These are phyloP conservation scores for Pterocarpus macrocarpus DNA, from an alignment of 306 rosid genomes.

Conservation along the genomic window DNA sequence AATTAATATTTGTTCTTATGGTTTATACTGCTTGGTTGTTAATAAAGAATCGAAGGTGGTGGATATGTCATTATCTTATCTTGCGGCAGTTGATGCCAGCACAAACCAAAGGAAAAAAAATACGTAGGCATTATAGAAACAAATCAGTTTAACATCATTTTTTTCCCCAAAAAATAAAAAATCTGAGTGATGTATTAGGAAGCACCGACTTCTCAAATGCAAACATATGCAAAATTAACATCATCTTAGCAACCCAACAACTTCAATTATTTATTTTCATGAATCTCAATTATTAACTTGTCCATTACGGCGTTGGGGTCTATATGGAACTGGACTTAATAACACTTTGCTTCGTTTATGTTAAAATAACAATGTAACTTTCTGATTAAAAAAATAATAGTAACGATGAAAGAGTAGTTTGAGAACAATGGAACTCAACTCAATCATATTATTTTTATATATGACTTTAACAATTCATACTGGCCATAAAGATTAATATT, in stretches of 20 bases:
- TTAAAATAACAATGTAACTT: not conserved
- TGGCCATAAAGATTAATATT: not conserved
- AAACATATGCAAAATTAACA: not conserved
- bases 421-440: not conserved
- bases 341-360: not conserved
- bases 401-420: not conserved
- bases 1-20: not conserved
- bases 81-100: not conserved
- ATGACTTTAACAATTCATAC: not conserved
- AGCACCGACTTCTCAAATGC: slow-evolving; percentile 32
- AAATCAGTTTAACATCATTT: not conserved
- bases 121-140: not conserved
- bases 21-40: not conserved
- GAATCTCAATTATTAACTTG: not conserved
- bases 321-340: slow-evolving; percentile 2
- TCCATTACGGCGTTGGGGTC: not conserved
- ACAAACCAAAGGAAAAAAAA: not conserved
- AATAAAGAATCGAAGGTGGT: slow-evolving; percentile 3
- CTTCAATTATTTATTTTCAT: slow-evolving; percentile 14
- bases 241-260: slow-evolving; percentile 25
- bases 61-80: slow-evolving; percentile 14
- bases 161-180: too few species aligned
- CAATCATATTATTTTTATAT: not conserved
- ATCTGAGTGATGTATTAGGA: not conserved
- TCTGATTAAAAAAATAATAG: not conserved